phyloP scores from a whole-genome alignment of 495 filamentous ascomycete genomes.

The Tuber melanosporum region DNA sequence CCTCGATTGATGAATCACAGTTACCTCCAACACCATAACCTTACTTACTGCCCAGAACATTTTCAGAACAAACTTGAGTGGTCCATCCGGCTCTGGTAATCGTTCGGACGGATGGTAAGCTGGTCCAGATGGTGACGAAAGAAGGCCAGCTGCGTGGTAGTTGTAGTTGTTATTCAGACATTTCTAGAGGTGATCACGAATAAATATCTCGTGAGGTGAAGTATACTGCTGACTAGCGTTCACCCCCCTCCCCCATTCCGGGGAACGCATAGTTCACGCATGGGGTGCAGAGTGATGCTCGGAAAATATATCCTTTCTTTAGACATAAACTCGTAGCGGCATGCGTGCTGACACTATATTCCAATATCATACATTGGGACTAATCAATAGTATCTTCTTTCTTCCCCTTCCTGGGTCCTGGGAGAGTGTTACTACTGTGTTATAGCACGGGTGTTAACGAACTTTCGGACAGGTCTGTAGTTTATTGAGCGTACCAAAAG shows the following conservation, averaged over 20 bases:
- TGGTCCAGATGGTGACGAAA: neutral
- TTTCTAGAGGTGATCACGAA: neutral
- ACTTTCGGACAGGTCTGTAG: neutral
- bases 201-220: neutral
- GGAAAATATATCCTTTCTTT: neutral
- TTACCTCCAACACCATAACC: neutral
- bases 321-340: neutral
- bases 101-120: neutral
- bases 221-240: neutral
- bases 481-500: neutral
- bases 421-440: neutral
- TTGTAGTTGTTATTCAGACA: neutral
- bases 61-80: neutral
- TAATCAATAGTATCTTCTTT: neutral
- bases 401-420: neutral
- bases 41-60: neutral
- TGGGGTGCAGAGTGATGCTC: neutral
- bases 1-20: neutral
- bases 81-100: neutral
- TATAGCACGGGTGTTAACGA: neutral
- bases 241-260: neutral
- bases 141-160: neutral
- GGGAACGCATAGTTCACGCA: neutral
- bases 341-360: neutral
- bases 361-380: neutral